These are phyloP conservation scores for Leucosporidium yakuticum DNA, from an alignment of 768 basidiomycete genomes.

Conservation along the genomic window DNA sequence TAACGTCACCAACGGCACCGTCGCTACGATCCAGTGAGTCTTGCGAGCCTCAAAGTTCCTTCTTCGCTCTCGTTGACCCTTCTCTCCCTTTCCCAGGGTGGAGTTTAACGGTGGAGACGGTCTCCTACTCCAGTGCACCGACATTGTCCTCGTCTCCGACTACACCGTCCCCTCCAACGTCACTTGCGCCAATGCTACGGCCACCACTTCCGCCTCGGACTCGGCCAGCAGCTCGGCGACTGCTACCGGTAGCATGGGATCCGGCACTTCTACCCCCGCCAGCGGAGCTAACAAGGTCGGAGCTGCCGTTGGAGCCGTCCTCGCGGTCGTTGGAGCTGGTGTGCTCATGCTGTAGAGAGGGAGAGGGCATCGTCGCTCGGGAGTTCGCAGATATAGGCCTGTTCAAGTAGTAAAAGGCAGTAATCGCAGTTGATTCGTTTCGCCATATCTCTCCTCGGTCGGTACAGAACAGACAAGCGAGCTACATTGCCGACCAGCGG, in stretches of 20 bases:
- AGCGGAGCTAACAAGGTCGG: background rate
- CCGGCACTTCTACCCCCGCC: background rate
- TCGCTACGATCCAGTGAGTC: conserved; percentile 63
- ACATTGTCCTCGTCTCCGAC: conserved; percentile 61
- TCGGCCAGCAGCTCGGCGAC: background rate
- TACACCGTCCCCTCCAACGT: conserved; percentile 51
- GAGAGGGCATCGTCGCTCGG: too few relatives aligned
- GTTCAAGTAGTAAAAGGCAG: too few relatives aligned
- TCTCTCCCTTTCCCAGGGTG: conserved; percentile 39
- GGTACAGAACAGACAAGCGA: too few relatives aligned
- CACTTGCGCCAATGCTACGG: conserved; percentile 35
- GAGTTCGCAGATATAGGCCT: too few relatives aligned
- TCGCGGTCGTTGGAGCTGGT: background rate
- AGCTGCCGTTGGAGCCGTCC: background rate
- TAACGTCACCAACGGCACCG: conserved; percentile 57
- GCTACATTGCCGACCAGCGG: too few relatives aligned
- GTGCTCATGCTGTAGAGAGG: background rate
- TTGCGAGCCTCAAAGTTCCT: conserved; percentile 18
- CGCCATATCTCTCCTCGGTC: too few relatives aligned
- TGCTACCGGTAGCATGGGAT: background rate
- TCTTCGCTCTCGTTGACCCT: conserved; percentile 20
- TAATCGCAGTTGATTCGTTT: too few relatives aligned
- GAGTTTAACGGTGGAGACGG: conserved; percentile 67
- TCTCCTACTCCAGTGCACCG: conserved; percentile 69
- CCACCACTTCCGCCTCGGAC: background rate